These are phyloP conservation scores for Emergomyces orientalis DNA, from an alignment of 2,329 filamentous ascomycete species.

Conservation along the genomic window DNA sequence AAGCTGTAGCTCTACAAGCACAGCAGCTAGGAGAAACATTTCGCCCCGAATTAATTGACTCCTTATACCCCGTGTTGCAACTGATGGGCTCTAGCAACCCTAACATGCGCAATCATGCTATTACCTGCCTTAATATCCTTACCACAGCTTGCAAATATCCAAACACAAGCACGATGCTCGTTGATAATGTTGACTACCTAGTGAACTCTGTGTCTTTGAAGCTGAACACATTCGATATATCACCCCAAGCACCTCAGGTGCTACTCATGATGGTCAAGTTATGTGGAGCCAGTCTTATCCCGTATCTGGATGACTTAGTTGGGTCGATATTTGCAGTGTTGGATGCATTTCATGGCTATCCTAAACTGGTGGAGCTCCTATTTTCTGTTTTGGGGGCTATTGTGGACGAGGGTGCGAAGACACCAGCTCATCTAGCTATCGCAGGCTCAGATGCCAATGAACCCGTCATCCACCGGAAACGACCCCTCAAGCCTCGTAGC, in stretches of 20 bases:
- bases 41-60: constrained; percentile 76
- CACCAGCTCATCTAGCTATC: constrained; percentile 40
- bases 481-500: constrained; percentile 23
- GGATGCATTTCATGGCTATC: constrained; percentile 93
- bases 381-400: constrained; percentile 76
- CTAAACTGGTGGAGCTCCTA: constrained; percentile 70
- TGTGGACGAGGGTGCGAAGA: constrained; percentile 67
- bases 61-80: constrained; percentile 85
- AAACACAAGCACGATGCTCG: constrained; percentile 66
- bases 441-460: constrained; percentile 22
- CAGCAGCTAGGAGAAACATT: constrained; percentile 58
- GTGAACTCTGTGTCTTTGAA: constrained; percentile 85
- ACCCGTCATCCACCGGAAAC: constrained; percentile 23
- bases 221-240: constrained; percentile 85
- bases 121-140: constrained; percentile 73
- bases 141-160: constrained; percentile 64
- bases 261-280: constrained; percentile 89
- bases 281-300: constrained; percentile 69
- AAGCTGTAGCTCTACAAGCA: constrained; percentile 69
- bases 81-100: constrained; percentile 64
- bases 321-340: constrained; percentile 84
- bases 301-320: constrained; percentile 85
- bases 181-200: constrained; percentile 92
- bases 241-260: constrained; percentile 82
- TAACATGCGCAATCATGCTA: constrained; percentile 67